Base-by-base conservation (phyloP, 352 stramenopile genomes). In the Pseudoperonospora humuli region DNA sequence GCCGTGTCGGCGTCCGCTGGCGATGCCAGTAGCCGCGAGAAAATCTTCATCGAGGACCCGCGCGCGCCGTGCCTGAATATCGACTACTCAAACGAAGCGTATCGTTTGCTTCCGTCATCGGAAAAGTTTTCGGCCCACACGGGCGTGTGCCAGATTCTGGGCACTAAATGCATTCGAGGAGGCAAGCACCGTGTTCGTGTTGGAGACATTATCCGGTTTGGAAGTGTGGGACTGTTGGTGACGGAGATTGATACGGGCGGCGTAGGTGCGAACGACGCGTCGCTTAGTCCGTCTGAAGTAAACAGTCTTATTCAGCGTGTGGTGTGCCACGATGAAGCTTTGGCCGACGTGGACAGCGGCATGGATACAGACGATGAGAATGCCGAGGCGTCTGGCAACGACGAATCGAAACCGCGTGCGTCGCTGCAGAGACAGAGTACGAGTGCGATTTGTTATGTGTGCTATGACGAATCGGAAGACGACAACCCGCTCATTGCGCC, bases 401-500 rank as follows among this genome's bases (percentile, higher is more conserved):
- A 93, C 32, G 80, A 90, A 44, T 81, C 71, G 14, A 89, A 89
- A 47, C 71, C 76, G 2, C 75, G 77, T 19, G 65, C 70, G 19
- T 90, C 77, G 8, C 59, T 71, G 17, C 74, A 85, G 39, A 62
- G 80, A 19, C 73, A 89, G 50, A 90, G 77, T 21, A 85, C 77
- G 0, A 86, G 72, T 38, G 77, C 77, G 19, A 82, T 93, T 42
- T 93, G 80, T 57, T 93, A 93, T 52, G 77, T 93, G 21, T 93
- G 80, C 50, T 93, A 93, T 40, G 80, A 93, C 54, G 80, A 93
- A 44, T 70, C 73, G 7, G 77, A 90, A 49, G 77, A 93, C 13
- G 75, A 79, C 47, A 93, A 97, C 56, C 92, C 92, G 25, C 63
- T 97, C 29, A 96, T 97, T 33, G 84, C 89, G 21, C 92, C 91